Evolutionary conservation across 495 filamentous ascomycete genomes (phyloP).

Genomic region (Tetracladium setigerum): DNA sequence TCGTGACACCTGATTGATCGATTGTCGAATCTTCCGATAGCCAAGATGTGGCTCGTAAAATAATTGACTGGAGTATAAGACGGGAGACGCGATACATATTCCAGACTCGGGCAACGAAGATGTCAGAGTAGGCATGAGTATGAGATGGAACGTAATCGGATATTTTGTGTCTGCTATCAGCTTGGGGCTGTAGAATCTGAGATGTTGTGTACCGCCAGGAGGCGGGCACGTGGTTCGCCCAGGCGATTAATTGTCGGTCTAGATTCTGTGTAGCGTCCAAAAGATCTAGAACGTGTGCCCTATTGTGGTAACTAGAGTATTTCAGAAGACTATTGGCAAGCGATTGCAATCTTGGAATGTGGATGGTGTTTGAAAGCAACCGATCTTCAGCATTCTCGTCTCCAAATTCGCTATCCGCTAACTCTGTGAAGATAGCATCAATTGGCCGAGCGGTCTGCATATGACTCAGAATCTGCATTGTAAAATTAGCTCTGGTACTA

Average conservation of each 20-base stretch:
- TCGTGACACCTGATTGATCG: background rate
- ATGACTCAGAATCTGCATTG: constrained; percentile 6
- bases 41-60: constrained; percentile 1
- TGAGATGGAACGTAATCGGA: constrained; percentile 1
- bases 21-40: background rate
- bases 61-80: constrained; percentile 10
- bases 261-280: background rate
- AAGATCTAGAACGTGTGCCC: background rate
- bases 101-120: constrained; percentile 6
- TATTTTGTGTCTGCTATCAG: background rate
- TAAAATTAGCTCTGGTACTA: no score
- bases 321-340: constrained; percentile 1
- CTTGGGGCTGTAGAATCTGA: background rate
- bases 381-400: constrained; percentile 6
- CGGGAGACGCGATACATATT: constrained; percentile 10
- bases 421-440: constrained; percentile 3
- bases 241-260: constrained; percentile 2
- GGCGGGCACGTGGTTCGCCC: background rate
- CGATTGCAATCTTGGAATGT: constrained; percentile 3
- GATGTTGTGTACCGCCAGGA: background rate
- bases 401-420: background rate
- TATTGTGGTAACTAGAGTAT: background rate
- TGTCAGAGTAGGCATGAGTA: constrained; percentile 3
- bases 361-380: constrained; percentile 6
- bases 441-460: constrained; percentile 6